Conservation (phyloP, 306 rosid species). For the Canavalia gladiata region DNA sequence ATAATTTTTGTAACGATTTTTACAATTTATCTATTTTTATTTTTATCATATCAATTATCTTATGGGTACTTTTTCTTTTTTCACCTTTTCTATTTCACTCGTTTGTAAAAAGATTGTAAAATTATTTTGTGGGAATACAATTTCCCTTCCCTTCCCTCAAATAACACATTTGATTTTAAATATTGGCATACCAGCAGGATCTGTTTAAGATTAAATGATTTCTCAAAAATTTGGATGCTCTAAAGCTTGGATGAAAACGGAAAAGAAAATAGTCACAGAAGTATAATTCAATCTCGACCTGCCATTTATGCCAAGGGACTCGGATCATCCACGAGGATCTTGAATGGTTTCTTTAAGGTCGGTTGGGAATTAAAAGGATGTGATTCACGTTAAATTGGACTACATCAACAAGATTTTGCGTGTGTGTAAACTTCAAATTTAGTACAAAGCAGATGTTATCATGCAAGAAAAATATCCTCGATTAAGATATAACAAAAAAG, state of each 20-base stretch:
- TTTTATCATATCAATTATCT: too few relatives aligned
- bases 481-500: conserved; percentile 32
- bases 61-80: too few relatives aligned
- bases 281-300: not conserved
- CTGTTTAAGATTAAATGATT: not conserved
- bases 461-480: conserved; percentile 12
- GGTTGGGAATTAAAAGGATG: not conserved
- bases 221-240: not conserved
- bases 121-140: too few relatives aligned
- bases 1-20: too few relatives aligned
- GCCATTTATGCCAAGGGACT: not conserved
- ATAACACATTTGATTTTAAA: not conserved
- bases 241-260: not conserved
- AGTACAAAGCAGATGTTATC: conserved; percentile 10
- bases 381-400: not conserved
- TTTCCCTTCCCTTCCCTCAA: too few relatives aligned
- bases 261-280: not conserved
- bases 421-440: not conserved
- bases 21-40: too few relatives aligned
- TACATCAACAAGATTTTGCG: not conserved
- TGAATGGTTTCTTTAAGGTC: not conserved
- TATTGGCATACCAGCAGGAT: not conserved
- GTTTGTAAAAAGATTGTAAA: too few relatives aligned
- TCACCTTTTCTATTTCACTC: too few relatives aligned
- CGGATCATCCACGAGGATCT: not conserved